A percentile compares a stretch with the other conserved stretches of the same genome.
Conservation (phyloP, 768 basidiomycete species). For the Termitomyces sp. region DNA sequence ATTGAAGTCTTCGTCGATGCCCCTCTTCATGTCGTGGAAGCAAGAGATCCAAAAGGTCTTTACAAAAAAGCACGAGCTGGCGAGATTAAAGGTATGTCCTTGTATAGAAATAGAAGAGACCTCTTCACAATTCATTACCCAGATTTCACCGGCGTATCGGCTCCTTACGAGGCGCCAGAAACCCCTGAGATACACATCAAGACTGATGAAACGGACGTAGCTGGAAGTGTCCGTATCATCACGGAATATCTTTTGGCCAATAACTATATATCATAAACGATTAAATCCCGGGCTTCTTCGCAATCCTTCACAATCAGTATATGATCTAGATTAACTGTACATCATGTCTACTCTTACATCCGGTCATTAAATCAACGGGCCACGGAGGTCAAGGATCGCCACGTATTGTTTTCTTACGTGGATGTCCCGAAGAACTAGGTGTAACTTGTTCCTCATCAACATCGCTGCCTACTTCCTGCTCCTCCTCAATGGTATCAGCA, state of each 20-base stretch:
- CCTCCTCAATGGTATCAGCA: constrained; percentile 57
- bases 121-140: not conserved
- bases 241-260: constrained; percentile 70
- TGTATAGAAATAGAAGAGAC: not conserved
- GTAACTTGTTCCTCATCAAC: constrained; percentile 8
- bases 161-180: constrained; percentile 90
- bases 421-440: not conserved
- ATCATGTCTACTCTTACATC: constrained; percentile 9
- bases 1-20: constrained; percentile 96
- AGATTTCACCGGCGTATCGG: constrained; percentile 99
- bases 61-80: constrained; percentile 96
- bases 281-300: not conserved
- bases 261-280: constrained; percentile 39
- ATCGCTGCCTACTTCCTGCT: constrained; percentile 37
- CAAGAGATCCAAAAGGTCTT: constrained; percentile 93
- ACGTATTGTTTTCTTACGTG: constrained; percentile 1
- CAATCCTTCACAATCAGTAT: not conserved
- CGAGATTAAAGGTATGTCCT: constrained; percentile 79
- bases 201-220: constrained; percentile 76
- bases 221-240: constrained; percentile 73
- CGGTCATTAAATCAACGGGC: not conserved
- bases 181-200: constrained; percentile 88
- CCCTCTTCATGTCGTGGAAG: constrained; percentile 80
- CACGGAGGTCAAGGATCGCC: constrained; percentile 2
- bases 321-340: constrained; percentile 7